A percentile compares a stretch with the other conserved stretches of the same genome.
These are phyloP conservation scores for Starmerella asiatica DNA, from an alignment of 805 yeast genomes.

Conservation along the genomic window DNA sequence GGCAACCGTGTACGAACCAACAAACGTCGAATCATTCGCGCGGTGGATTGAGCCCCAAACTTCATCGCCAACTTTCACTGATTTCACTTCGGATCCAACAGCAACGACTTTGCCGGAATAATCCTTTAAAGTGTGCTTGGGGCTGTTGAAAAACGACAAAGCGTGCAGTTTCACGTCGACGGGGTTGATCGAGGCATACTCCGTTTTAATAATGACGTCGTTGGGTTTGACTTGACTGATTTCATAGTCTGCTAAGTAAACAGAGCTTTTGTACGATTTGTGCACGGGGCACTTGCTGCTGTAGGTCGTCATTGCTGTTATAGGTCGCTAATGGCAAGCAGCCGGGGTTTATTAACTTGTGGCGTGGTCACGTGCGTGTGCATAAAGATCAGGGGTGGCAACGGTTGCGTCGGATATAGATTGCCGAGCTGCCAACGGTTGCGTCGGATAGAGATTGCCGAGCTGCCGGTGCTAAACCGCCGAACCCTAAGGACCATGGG, in stretches of 20 bases:
- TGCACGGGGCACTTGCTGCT: conserved; percentile 10
- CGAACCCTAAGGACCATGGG: too few relatives aligned
- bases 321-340: too few relatives aligned
- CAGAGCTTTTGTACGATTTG: conserved; percentile 1
- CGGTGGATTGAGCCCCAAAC: conserved; percentile 42
- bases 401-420: too few relatives aligned
- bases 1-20: conserved; percentile 22
- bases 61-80: conserved; percentile 43
- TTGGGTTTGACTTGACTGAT: conserved; percentile 7
- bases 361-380: too few relatives aligned
- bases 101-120: conserved; percentile 47
- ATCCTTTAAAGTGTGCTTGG: conserved; percentile 54
- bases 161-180: conserved; percentile 43
- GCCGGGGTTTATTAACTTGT: too few relatives aligned
- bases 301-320: neutral
- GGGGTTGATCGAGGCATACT: conserved; percentile 50
- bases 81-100: conserved; percentile 37
- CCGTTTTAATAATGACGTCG: conserved; percentile 38
- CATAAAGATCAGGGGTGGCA: too few relatives aligned
- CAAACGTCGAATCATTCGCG: conserved; percentile 3
- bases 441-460: too few relatives aligned
- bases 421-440: too few relatives aligned
- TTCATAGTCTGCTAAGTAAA: neutral
- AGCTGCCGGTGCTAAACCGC: too few relatives aligned
- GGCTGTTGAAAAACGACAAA: conserved; percentile 7